Percentiles rank a stretch among this genome's conserved stretches.
Conservation (phyloP, 768 basidiomycete species). For the Leccinum variicolor region DNA sequence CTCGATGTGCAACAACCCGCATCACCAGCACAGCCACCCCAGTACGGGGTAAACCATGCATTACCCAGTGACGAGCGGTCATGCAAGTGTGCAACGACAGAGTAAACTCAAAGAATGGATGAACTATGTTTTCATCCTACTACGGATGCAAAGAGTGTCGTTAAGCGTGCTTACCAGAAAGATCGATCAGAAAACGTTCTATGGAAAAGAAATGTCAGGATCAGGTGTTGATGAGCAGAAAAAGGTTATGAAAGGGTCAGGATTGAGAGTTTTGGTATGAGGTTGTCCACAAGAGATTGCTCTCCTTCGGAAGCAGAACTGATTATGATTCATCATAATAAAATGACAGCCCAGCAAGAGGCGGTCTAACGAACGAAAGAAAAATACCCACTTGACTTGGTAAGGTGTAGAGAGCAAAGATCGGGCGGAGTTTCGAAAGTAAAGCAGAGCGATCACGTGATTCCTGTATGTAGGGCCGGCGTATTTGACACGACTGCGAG, state of each 20-base stretch:
- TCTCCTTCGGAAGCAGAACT: conserved; percentile 86
- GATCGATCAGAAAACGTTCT: conserved; percentile 5
- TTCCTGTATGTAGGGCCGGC: neutral
- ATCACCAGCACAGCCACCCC: conserved; percentile 39
- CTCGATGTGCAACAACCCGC: conserved; percentile 31
- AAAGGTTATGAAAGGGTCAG: conserved; percentile 35
- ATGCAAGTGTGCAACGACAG: conserved; percentile 30
- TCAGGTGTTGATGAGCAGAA: neutral
- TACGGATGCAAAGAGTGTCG: neutral
- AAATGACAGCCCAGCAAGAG: neutral
- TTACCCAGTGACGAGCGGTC: conserved; percentile 37
- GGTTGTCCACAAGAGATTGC: conserved; percentile 73
- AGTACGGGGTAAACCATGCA: conserved; percentile 45
- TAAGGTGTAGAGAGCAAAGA: neutral
- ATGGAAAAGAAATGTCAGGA: conserved; percentile 1
- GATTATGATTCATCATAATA: conserved; percentile 52
- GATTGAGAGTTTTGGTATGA: conserved; percentile 43
- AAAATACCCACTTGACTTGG: too few relatives aligned
- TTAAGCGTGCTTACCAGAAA: neutral
- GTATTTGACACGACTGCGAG: neutral
- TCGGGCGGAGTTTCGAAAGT: neutral
- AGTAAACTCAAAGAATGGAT: conserved; percentile 78
- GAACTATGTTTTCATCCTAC: conserved; percentile 72
- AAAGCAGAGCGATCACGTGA: neutral
- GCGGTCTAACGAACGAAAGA: too few relatives aligned